Conservation (phyloP, 129 eudicot genomes). For the Pseudognaphalium luteoalbum region DNA sequence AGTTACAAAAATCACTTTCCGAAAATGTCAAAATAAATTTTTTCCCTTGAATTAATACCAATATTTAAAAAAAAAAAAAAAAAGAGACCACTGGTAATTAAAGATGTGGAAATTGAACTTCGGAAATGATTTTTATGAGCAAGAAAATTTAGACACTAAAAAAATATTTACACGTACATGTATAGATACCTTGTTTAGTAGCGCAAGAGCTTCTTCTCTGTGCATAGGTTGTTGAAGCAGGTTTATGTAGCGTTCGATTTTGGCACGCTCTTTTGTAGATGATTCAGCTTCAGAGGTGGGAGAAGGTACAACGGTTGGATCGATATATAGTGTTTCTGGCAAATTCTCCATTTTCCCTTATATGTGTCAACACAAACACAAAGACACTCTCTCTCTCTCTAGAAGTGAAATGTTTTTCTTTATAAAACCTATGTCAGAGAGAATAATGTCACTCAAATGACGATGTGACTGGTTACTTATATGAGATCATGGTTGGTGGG, state of each 20-base stretch:
- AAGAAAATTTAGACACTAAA: not conserved
- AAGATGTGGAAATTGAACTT: no score
- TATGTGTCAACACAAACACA: not conserved
- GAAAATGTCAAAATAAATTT: not conserved
- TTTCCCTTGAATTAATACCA: not conserved
- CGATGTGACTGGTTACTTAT: not conserved
- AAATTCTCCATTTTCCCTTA: slow-evolving; percentile 40
- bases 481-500: not conserved
- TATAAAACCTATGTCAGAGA: not conserved
- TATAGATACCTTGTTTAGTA: slow-evolving; percentile 28
- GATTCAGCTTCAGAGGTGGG: not conserved
- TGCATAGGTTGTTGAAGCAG: slow-evolving; percentile 30
- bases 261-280: not conserved
- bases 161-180: no score
- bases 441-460: not conserved
- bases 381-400: not conserved
- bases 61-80: no score
- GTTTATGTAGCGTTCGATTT: slow-evolving; percentile 22
- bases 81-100: not conserved
- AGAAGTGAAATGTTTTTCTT: not conserved
- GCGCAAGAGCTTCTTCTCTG: slow-evolving; percentile 33
- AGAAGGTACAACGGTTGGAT: slow-evolving; percentile 10
- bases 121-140: no score
- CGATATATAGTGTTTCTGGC: slow-evolving; percentile 34
- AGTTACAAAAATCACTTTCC: not conserved